phyloP scores from a whole-genome alignment of 495 filamentous ascomycete species.

The Xylaria palmicola region DNA sequence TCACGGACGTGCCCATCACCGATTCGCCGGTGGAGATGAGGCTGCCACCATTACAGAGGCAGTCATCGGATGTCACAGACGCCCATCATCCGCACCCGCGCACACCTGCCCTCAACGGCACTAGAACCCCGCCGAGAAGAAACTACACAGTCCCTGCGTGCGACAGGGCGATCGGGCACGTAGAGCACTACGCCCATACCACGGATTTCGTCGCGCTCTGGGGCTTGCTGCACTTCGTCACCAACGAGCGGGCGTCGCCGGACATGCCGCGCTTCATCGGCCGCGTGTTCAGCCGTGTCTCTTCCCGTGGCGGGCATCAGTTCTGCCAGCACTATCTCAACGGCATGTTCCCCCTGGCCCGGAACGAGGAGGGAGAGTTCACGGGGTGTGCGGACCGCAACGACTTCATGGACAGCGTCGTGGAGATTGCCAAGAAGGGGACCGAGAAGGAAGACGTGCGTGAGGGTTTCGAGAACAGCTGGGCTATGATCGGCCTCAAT shows the following conservation, averaged over 20 bases:
- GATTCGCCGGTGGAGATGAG: constrained; percentile 25
- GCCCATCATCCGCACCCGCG: constrained; percentile 5
- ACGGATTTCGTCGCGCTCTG: constrained; percentile 73
- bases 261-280: constrained; percentile 67
- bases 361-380: constrained; percentile 30
- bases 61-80: constrained; percentile 16
- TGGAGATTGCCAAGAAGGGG: constrained; percentile 41
- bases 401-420: constrained; percentile 58
- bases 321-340: constrained; percentile 81
- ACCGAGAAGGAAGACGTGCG: constrained; percentile 36
- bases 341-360: constrained; percentile 67
- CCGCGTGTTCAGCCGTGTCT: constrained; percentile 65
- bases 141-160: constrained; percentile 16
- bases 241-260: constrained; percentile 33
- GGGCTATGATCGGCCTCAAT: constrained; percentile 25
- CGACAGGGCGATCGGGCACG: constrained; percentile 61
- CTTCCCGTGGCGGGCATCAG: constrained; percentile 63
- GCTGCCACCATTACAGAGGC: constrained; percentile 11
- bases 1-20: constrained; percentile 21
- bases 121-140: constrained; percentile 7
- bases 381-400: constrained; percentile 40
- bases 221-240: constrained; percentile 70
- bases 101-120: constrained; percentile 11
- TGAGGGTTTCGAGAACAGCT: constrained; percentile 40
- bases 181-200: constrained; percentile 84